Evolutionary conservation across 2,329 filamentous ascomycete genomes (phyloP).

Genomic region (Colletotrichum tropicicola): DNA sequence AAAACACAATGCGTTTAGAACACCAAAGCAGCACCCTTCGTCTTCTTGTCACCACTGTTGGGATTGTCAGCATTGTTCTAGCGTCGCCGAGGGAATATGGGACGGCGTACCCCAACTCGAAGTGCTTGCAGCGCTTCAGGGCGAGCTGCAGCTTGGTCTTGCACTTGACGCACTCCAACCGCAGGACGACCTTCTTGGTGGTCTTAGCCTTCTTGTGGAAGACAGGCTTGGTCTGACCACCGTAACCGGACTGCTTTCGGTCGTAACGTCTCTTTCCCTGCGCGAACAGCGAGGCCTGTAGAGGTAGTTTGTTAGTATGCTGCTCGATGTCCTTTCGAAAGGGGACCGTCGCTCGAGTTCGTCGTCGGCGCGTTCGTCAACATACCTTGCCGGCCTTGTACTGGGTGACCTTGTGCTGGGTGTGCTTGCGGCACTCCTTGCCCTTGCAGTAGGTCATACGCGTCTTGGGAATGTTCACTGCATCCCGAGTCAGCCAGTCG

Average conservation of each 20-base stretch:
- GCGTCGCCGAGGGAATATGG: background rate
- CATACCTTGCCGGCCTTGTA: conserved; percentile 93
- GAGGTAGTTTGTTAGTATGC: background rate
- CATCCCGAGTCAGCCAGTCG: conserved; percentile 41
- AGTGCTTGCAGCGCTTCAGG: conserved; percentile 99
- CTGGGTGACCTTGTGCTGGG: conserved; percentile 92
- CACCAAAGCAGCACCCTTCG: conserved; percentile 99
- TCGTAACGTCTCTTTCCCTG: conserved; percentile 99
- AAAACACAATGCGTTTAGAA: conserved; percentile 79
- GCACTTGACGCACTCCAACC: conserved; percentile 97
- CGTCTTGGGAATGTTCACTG: conserved; percentile 99
- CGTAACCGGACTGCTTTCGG: conserved; percentile 98
- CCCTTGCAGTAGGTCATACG: conserved; percentile 98
- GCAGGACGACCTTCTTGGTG: conserved; percentile 99
- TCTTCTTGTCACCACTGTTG: conserved; percentile 99
- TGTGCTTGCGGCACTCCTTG: conserved; percentile 93
- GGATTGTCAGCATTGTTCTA: conserved; percentile 17
- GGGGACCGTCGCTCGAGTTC: background rate
- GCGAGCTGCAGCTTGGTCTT: conserved; percentile 98
- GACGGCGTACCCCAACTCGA: conserved; percentile 86
- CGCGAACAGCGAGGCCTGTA: conserved; percentile 86
- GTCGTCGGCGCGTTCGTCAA: conserved; percentile 32
- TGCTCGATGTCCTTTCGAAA: background rate
- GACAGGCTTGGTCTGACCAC: conserved; percentile 99
- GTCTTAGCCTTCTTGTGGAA: conserved; percentile 99